Conservation (phyloP, 1,284 basidiomycete species). For the Neotropicomus parvogracilis region DNA sequence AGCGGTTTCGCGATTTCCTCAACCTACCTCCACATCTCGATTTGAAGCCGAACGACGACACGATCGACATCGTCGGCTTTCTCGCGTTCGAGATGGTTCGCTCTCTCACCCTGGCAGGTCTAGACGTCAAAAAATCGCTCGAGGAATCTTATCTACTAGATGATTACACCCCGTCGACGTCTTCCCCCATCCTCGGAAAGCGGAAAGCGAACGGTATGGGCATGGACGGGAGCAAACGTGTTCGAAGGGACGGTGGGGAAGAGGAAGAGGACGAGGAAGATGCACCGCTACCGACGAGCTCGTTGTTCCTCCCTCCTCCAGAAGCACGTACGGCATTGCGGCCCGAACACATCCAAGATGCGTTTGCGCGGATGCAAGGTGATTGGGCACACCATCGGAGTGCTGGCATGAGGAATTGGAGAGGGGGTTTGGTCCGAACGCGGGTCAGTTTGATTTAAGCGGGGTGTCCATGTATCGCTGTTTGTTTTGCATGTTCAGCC, state of each 20-base stretch:
- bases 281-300: conserved; percentile 58
- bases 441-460: conserved; percentile 72
- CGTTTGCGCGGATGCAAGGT: conserved; percentile 82
- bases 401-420: conserved; percentile 84
- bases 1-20: conserved; percentile 94
- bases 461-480: neutral
- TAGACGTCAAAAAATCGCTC: conserved; percentile 75
- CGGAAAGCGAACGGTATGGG: conserved; percentile 52
- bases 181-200: conserved; percentile 64
- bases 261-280: conserved; percentile 58
- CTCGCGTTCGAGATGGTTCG: conserved; percentile 97
- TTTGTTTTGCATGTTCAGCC: neutral
- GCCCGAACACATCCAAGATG: conserved; percentile 85
- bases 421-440: conserved; percentile 77
- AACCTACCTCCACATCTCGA: conserved; percentile 89
- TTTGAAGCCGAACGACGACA: conserved; percentile 91
- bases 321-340: conserved; percentile 74
- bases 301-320: conserved; percentile 75
- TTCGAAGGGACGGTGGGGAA: conserved; percentile 41
- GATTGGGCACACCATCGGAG: conserved; percentile 77
- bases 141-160: conserved; percentile 71
- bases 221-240: conserved; percentile 54
- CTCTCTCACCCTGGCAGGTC: conserved; percentile 82
- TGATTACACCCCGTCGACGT: conserved; percentile 44
- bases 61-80: conserved; percentile 95